These are phyloP conservation scores for Diddensiella caesifluorescens DNA, from an alignment of 805 yeast genomes.

Conservation along the genomic window DNA sequence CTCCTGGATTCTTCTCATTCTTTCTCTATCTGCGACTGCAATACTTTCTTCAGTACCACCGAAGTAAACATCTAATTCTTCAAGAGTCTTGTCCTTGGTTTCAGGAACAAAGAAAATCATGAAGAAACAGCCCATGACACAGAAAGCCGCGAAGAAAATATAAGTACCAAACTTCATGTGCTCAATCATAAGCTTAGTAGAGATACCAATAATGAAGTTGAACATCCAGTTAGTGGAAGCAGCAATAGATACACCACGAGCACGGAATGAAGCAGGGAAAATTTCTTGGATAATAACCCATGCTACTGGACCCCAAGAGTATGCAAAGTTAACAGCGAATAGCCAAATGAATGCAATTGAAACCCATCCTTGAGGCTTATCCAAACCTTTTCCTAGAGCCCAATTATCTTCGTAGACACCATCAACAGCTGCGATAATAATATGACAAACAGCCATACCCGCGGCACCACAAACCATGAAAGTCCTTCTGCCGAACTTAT, in stretches of 20 bases:
- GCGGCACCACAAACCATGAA: slow-evolving; percentile 56
- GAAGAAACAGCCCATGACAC: slow-evolving; percentile 23
- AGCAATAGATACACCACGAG: slow-evolving; percentile 56
- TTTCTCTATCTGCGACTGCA: slow-evolving; percentile 22
- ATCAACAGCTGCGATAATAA: slow-evolving; percentile 50
- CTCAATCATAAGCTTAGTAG: slow-evolving; percentile 25
- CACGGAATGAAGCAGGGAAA: slow-evolving; percentile 60
- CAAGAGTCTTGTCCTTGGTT: slow-evolving; percentile 65
- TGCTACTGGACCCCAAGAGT: slow-evolving; percentile 49
- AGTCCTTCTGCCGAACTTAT: slow-evolving; percentile 60
- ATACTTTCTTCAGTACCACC: slow-evolving; percentile 20
- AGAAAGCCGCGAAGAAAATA: slow-evolving; percentile 29
- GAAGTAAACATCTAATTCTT: slow-evolving; percentile 52
- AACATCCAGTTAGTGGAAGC: slow-evolving; percentile 67
- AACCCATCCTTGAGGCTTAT: slow-evolving; percentile 44
- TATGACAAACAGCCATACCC: slow-evolving; percentile 57
- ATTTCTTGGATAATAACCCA: slow-evolving; percentile 72
- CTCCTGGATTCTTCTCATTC: slow-evolving; percentile 22
- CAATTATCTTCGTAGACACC: slow-evolving; percentile 33
- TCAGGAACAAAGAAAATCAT: slow-evolving; percentile 54
- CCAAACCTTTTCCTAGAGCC: slow-evolving; percentile 22
- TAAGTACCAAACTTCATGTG: slow-evolving; percentile 26
- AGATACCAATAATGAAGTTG: slow-evolving; percentile 37
- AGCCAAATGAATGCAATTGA: slow-evolving; percentile 49
- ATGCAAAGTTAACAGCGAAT: slow-evolving; percentile 52